phyloP scores from a whole-genome alignment of 2,329 filamentous ascomycete genomes.

The Dactylellina sp. region DNA sequence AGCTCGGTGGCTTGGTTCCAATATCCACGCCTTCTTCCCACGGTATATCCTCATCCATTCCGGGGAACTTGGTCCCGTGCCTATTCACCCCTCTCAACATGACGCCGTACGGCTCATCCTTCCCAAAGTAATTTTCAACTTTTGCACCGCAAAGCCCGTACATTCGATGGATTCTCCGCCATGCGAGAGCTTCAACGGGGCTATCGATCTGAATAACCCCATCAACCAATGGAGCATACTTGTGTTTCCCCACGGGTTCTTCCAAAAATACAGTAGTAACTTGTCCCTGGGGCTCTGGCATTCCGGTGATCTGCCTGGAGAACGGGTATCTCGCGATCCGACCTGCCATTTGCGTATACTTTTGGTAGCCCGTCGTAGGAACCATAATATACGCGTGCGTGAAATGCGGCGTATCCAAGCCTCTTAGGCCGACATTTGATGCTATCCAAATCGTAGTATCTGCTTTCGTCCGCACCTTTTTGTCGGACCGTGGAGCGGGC shows the following conservation, averaged over 20 bases:
- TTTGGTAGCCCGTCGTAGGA: slow-evolving; percentile 50
- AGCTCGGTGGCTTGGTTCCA: background rate
- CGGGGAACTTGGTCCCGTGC: slow-evolving; percentile 25
- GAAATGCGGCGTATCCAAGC: slow-evolving; percentile 45
- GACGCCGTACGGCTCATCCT: slow-evolving; percentile 30
- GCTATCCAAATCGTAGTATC: slow-evolving; percentile 50
- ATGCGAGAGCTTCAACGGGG: slow-evolving; percentile 51
- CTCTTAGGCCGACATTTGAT: slow-evolving; percentile 16
- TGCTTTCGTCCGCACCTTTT: slow-evolving; percentile 22
- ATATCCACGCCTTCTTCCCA: slow-evolving; percentile 47
- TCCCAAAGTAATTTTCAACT: slow-evolving; percentile 37
- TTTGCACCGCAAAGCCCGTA: slow-evolving; percentile 49
- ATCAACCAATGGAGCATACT: slow-evolving; percentile 45
- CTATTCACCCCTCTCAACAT: slow-evolving; percentile 34
- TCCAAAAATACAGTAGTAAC: slow-evolving; percentile 49
- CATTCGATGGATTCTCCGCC: slow-evolving; percentile 54
- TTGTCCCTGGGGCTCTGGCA: slow-evolving; percentile 41
- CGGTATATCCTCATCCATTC: slow-evolving; percentile 41
- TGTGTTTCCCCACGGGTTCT: slow-evolving; percentile 21
- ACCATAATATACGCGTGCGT: slow-evolving; percentile 53
- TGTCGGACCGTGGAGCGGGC: slow-evolving; percentile 5
- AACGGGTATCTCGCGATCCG: slow-evolving; percentile 51
- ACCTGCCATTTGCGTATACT: slow-evolving; percentile 48
- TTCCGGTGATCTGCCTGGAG: background rate
- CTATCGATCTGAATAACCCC: slow-evolving; percentile 52